A percentile compares a stretch with the other conserved stretches of the same genome.
These are phyloP conservation scores for Penicillium diatomitis DNA, from an alignment of 495 filamentous ascomycete genomes.

Conservation along the genomic window DNA sequence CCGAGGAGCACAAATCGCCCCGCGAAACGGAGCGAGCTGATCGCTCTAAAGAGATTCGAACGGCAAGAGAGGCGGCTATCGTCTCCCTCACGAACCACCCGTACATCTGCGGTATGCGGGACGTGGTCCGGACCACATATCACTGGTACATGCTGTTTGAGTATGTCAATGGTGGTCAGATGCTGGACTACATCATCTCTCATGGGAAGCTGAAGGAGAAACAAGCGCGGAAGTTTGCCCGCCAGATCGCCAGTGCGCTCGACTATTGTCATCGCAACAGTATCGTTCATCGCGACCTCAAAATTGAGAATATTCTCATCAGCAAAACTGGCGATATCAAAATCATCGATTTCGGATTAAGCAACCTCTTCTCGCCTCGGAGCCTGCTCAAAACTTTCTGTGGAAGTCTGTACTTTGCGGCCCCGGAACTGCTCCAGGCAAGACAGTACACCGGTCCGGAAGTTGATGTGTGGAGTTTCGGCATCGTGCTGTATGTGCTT, in stretches of 20 bases:
- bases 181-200: constrained; percentile 99
- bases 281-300: constrained; percentile 95
- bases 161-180: constrained; percentile 98
- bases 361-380: constrained; percentile 88
- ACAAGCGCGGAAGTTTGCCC: constrained; percentile 92
- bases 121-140: constrained; percentile 89
- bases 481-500: constrained; percentile 95
- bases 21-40: constrained; percentile 82
- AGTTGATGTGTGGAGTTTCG: constrained; percentile 98
- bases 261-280: constrained; percentile 99
- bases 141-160: constrained; percentile 99
- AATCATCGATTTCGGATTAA: constrained; percentile 98
- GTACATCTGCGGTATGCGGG: constrained; percentile 93
- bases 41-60: constrained; percentile 93
- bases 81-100: constrained; percentile 92
- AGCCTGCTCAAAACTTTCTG: constrained; percentile 93
- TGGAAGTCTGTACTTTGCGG: constrained; percentile 95
- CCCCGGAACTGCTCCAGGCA: constrained; percentile 88
- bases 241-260: constrained; percentile 95
- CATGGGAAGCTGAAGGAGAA: constrained; percentile 98
- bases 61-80: constrained; percentile 92
- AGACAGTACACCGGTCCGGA: constrained; percentile 92
- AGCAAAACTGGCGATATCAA: constrained; percentile 99
- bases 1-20: constrained; percentile 70
- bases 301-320: constrained; percentile 99